Percentiles rank a stretch among this genome's conserved stretches.
Evolutionary conservation across 2,329 filamentous ascomycete species (phyloP).

Genomic region (Rutstroemia sp.): DNA sequence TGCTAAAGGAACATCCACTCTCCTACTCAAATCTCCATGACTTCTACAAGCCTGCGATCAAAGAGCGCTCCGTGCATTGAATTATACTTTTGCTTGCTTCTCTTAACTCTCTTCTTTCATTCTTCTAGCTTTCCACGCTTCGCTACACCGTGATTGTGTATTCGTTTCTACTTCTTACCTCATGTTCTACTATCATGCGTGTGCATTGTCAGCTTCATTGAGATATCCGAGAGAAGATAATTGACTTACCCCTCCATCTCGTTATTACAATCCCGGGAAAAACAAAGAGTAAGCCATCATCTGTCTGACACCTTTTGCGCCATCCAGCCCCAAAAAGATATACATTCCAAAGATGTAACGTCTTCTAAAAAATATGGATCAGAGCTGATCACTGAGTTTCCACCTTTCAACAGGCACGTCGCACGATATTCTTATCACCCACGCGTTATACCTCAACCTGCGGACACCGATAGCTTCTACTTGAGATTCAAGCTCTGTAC

Average conservation of each 20-base stretch:
- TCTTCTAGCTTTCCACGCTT: not conserved
- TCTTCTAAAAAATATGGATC: not conserved
- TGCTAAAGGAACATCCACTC: conserved; percentile 3
- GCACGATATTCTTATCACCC: not conserved
- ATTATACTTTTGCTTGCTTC: conserved; percentile 1
- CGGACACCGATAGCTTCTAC: not conserved
- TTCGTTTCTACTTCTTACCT: conserved; percentile 10
- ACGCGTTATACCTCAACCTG: not conserved
- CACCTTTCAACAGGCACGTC: not conserved
- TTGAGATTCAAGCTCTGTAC: not conserved
- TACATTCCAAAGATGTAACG: not conserved
- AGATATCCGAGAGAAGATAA: not conserved
- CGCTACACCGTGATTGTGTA: conserved; percentile 14
- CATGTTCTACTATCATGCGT: conserved; percentile 4
- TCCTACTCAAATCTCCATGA: conserved; percentile 1
- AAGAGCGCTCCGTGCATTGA: conserved; percentile 19
- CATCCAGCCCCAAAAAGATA: not conserved
- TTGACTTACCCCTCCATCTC: not conserved
- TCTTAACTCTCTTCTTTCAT: conserved; percentile 4
- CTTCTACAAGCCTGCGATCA: conserved; percentile 7
- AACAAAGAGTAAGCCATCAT: not conserved
- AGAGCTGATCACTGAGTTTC: not conserved
- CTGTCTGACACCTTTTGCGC: not conserved
- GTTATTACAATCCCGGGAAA: not conserved
- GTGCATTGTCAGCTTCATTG: conserved; percentile 8